Evolutionary conservation across 345 rosid genomes (phyloP).

Genomic region (Lagerstroemia speciosa): DNA sequence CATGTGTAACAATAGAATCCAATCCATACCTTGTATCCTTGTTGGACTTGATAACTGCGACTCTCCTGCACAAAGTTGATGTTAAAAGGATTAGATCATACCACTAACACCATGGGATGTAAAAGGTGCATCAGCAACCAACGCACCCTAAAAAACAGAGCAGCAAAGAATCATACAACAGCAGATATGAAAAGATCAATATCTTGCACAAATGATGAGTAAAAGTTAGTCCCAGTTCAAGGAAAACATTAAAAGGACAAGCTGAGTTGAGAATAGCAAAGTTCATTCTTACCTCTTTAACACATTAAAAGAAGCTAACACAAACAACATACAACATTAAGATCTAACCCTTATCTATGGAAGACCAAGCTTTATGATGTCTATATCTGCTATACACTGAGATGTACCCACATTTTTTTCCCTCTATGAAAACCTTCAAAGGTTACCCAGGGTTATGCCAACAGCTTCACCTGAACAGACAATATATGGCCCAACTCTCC

Average conservation of each 20-base stretch:
- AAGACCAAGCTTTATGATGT: background rate
- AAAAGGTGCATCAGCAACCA: background rate
- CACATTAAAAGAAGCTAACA: background rate
- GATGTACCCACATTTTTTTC: background rate
- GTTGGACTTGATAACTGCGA: constrained; percentile 69
- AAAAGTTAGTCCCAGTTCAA: background rate
- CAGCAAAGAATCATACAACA: background rate
- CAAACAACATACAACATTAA: background rate
- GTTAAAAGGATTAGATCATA: background rate
- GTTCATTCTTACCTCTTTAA: background rate
- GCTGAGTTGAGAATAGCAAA: background rate
- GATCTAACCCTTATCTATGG: background rate
- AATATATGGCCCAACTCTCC: background rate
- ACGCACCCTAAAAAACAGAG: background rate
- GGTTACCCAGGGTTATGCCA: background rate
- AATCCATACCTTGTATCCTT: constrained; percentile 68
- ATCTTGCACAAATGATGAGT: background rate
- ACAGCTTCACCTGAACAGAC: background rate
- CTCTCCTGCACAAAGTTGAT: constrained; percentile 30
- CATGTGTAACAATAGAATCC: constrained; percentile 72
- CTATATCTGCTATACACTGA: background rate
- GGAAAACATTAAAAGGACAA: background rate
- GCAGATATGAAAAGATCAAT: background rate
- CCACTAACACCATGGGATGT: background rate
- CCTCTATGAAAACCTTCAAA: background rate